Evolutionary conservation across 2,329 filamentous ascomycete species (phyloP), one percentile per base, ranked within the genome.

Genomic region (Laburnicola sp.): DNA sequence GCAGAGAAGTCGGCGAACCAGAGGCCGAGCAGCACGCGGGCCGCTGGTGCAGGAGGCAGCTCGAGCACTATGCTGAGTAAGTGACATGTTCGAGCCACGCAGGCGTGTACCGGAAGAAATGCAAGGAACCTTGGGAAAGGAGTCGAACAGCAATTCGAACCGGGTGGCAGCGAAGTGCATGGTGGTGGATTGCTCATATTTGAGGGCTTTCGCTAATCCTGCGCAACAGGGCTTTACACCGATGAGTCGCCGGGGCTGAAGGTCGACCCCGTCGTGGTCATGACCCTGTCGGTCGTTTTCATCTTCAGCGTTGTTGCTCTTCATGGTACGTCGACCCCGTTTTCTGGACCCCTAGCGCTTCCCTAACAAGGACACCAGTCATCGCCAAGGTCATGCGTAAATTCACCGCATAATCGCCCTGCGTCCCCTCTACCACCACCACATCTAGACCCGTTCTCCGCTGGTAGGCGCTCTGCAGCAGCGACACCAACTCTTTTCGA

Each of bases 251-350:
- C 94, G 52, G 94, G 94, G 57, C 81, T 99, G 68, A 96, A 97
- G 81, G 94, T 99, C 60, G 94, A 99, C 75, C 94, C 94, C 22
- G 94, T 99, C 53, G 92, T 99, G 61, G 93, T 99, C 59, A 83
- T 99, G 70, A 94, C 97, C 63, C 82, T 99, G 65, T 96, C 91
- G 70, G 85, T 99, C 67, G 94, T 96, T 57, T 99, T 99, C 78
- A 99, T 99, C 77, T 97, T 99, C 80, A 94, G 89, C 71, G 94
- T 99, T 71, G 94, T 99, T 70, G 92, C 91, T 64, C 82, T 99
- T 72, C 94, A 99, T 80, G 91, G 94, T 97, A 86, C 66, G 90
- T 81, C 23, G 25, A 27, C 11, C 23, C 44, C n/a, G 6, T 31
- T 23, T 2, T 23, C 22, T 43, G 9, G 1, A 4, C 9, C 1